A percentile compares a stretch with the other conserved stretches of the same genome.
These are phyloP conservation scores for Phytopythium litorale DNA, from an alignment of 352 stramenopile species.

Conservation along the genomic window DNA sequence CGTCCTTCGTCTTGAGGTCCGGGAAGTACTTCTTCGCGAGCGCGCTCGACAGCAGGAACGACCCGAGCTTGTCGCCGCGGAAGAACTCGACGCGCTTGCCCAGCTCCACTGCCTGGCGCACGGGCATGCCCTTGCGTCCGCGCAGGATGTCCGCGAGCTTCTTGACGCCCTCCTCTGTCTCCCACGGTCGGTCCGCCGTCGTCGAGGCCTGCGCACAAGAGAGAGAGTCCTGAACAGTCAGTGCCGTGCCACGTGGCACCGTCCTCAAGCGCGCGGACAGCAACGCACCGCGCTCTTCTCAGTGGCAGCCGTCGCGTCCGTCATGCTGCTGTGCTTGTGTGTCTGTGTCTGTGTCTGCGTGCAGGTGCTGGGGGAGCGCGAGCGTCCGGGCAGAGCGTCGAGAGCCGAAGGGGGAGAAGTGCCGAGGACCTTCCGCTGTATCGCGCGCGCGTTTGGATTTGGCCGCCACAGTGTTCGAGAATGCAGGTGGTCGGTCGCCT, in stretches of 20 bases:
- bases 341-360: background rate
- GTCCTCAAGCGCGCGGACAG: too few relatives aligned
- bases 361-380: background rate
- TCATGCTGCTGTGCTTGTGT: background rate
- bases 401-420: background rate
- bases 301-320: background rate
- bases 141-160: conserved; percentile 84
- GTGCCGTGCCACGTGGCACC: background rate
- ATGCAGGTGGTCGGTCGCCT: background rate
- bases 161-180: conserved; percentile 67
- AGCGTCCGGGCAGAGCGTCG: background rate
- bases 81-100: conserved; percentile 93
- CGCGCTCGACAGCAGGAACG: conserved; percentile 75
- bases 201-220: conserved; percentile 8
- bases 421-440: background rate
- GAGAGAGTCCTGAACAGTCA: background rate
- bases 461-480: background rate
- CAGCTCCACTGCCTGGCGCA: conserved; percentile 87
- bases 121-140: conserved; percentile 83
- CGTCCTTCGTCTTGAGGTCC: conserved; percentile 73
- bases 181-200: conserved; percentile 56
- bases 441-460: conserved; percentile 3
- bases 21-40: conserved; percentile 84
- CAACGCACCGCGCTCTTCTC: conserved; percentile 2
- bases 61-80: conserved; percentile 79